Base-by-base conservation (phyloP, 1,284 basidiomycete species). In the Malassezia obtusa region DNA sequence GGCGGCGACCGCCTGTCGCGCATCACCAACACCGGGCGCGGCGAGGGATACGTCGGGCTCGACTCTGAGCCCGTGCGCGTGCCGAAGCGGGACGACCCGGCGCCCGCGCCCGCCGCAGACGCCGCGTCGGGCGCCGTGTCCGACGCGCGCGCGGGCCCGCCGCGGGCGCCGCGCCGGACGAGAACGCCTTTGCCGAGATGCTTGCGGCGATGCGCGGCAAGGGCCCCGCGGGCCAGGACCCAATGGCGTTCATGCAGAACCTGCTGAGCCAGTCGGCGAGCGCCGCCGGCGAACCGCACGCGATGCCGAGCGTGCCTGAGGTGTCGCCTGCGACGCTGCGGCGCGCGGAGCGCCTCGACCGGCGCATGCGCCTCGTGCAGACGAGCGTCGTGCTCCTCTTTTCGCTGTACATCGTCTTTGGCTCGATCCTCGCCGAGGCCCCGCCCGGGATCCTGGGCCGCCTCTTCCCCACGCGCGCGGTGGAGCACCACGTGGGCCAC, bases 1-100 rank as follows among this genome's bases (percentile, higher is more conserved):
- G 65, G 71, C 22, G 63, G 61, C n/a, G 68, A 72, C 33, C 62
- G 71, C 14, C 60, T 73, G 2, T 68, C 69, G 10, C 56, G 67
- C 40, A 72, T 73, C 54, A 72, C 69, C 32, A 64, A 65, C 46
- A 65, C 70, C 4, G 71, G 70, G 12, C 57, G 71, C 19, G 71
- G 71, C 0, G 64, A 62, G 26, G 66, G 67, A 24, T 56, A 56
- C 35, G 43, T 21, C 6, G 43, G 33, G 11, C 33, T 56, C 2
- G 53, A 49, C 21, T 22, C 48, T 5, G 21, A 17, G 19, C 36
- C 53, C 6, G 45, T 50, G 11, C 14, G 21, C 28, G 30, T 33
- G 30, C 37, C 22, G 26, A 12, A 32, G 32, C 28, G 2, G 10
- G 9, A 26, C 26, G 24, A 26, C 37, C 22, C 45, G 26, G 8